Base-by-base conservation (phyloP, 495 filamentous ascomycete species). In the Aspergillus funiculosus region DNA sequence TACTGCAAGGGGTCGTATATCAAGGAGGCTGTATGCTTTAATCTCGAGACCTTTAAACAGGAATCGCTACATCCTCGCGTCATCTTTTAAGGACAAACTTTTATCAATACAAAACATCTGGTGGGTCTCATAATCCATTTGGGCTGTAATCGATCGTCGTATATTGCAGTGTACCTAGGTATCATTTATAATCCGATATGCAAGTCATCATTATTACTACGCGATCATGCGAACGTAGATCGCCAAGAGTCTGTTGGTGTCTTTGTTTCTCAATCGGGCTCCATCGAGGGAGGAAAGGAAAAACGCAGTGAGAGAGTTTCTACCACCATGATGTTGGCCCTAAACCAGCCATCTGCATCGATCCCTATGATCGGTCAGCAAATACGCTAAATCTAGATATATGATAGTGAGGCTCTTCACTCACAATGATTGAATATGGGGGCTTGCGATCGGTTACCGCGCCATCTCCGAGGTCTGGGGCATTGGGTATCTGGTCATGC, bases 401-500 rank as follows among this genome's bases (percentile, higher is more conserved):
- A 26, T n/a, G 17, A 39, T 9, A 42, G 20, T 14, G 14, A 46
- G 19, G 25, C 3, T n/a, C 4, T 32, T 20, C 29, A 65, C 76
- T 63, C 46, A 85, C 86, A 18, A 73, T 76, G 50, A 90, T 78
- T 15, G 72, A 75, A 66, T 86, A 90, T 7, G 85, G 80, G 18
- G 82, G 71, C 47, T 74, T 75, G 10, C 68, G 64, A 39, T 80
- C 75, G 24, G 68, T 62, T 3, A 69, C 48, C 20, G 72, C 63
- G 31, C 72, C 76, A 26, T 71, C 69, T 1, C 63, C 60, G 14
- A 78, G 69, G 42, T 77, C 72, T 8, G 82, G 81, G 22, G 74
- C 78, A 37, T 76, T 77, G 3, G 91, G 91, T 5, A 82, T 79
- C 62, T 94, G 83, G 56, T 97, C 90, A 29, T 85, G 75, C 85